Evolutionary conservation across 2,329 filamentous ascomycete species (phyloP).

Genomic region (Xylariaceae sp.): DNA sequence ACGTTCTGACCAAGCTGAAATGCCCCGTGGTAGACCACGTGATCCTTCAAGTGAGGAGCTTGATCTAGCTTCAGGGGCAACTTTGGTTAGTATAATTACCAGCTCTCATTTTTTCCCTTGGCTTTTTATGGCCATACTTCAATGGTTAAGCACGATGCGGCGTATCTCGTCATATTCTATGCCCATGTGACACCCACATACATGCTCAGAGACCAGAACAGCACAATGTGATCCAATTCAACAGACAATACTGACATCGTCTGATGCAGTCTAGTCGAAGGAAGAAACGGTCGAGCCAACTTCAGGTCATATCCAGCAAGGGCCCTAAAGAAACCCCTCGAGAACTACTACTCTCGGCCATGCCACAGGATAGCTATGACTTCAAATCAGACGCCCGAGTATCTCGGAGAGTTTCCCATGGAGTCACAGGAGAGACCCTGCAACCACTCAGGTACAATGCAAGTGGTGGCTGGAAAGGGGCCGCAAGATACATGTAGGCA

Average conservation of each 20-base stretch:
- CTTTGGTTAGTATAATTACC: too few relatives aligned
- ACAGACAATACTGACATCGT: neutral
- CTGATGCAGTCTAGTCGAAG: neutral
- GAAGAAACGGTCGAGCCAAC: neutral
- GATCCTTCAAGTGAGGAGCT: too few relatives aligned
- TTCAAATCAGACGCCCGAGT: neutral
- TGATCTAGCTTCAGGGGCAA: too few relatives aligned
- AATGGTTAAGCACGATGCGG: too few relatives aligned
- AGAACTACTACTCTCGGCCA: conserved; percentile 1
- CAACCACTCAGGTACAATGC: conserved; percentile 13
- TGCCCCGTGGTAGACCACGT: neutral
- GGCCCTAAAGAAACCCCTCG: neutral
- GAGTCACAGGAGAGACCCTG: conserved; percentile 14
- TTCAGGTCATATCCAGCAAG: neutral
- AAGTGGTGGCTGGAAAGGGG: conserved; percentile 6
- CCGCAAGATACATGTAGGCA: neutral
- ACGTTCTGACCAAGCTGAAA: conserved; percentile 9
- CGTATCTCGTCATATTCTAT: too few relatives aligned
- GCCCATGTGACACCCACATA: too few relatives aligned
- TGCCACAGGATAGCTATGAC: neutral
- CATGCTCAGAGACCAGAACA: too few relatives aligned
- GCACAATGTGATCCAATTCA: too few relatives aligned
- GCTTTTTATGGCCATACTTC: too few relatives aligned
- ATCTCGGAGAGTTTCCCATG: conserved; percentile 12
- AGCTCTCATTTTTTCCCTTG: too few relatives aligned